Conservation (phyloP, 495 filamentous ascomycete genomes). For the Hypoxylon subgilvum region DNA sequence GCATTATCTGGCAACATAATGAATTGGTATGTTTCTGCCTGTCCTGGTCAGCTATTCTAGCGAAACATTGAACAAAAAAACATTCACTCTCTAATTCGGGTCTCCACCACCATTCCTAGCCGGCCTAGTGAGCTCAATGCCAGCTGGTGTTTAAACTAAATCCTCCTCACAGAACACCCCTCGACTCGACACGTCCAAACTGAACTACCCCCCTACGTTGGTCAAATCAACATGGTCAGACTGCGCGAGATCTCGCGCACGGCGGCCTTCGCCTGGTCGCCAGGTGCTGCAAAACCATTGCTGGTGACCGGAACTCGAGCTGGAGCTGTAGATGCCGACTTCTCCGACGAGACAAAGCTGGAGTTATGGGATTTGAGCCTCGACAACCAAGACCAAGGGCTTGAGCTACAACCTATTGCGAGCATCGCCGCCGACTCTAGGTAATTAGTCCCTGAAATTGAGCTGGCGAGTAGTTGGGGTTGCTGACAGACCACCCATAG, state of each 20-base stretch:
- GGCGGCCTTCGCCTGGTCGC: slow-evolving; percentile 96
- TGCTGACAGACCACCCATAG: slow-evolving; percentile 52
- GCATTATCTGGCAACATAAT: slow-evolving; percentile 45
- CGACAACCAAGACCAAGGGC: slow-evolving; percentile 71
- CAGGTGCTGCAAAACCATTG: slow-evolving; percentile 73
- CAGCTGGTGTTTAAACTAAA: slow-evolving; percentile 39
- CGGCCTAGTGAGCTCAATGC: slow-evolving; percentile 46
- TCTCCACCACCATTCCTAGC: slow-evolving; percentile 35
- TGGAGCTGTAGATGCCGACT: slow-evolving; percentile 93
- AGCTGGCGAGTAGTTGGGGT: slow-evolving; percentile 8
- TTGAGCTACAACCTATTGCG: slow-evolving; percentile 83
- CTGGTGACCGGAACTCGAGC: slow-evolving; percentile 95
- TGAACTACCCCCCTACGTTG: slow-evolving; percentile 17
- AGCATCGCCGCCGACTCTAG: slow-evolving; percentile 88
- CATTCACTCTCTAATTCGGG: slow-evolving; percentile 3
- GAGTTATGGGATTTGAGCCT: slow-evolving; percentile 94
- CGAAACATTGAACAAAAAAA: background rate
- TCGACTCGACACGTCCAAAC: slow-evolving; percentile 4
- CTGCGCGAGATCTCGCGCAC: slow-evolving; percentile 94
- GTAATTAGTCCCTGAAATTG: slow-evolving; percentile 53
- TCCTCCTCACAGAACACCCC: slow-evolving; percentile 14
- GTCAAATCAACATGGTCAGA: slow-evolving; percentile 77
- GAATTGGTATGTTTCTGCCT: slow-evolving; percentile 24
- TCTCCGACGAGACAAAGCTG: slow-evolving; percentile 94
- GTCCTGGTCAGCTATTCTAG: slow-evolving; percentile 1